phyloP scores from a whole-genome alignment of 768 basidiomycete genomes.

The Melanogaster broomeanus region DNA sequence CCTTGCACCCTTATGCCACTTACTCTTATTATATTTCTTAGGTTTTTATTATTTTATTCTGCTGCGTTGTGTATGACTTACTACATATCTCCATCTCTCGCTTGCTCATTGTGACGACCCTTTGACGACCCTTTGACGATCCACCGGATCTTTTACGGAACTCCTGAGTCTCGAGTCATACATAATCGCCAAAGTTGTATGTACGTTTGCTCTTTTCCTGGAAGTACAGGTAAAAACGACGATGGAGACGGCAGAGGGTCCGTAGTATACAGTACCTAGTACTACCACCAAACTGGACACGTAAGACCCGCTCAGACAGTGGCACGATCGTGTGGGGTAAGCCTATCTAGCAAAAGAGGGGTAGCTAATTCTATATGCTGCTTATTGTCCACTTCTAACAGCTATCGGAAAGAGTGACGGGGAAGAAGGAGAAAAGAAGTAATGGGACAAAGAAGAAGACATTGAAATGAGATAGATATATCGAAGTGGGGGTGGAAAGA shows the following conservation, averaged over 20 bases:
- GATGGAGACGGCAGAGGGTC: too few relatives aligned
- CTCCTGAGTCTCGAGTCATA: too few relatives aligned
- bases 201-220: too few relatives aligned
- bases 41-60: not conserved
- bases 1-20: conserved; percentile 5
- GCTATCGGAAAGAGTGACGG: conserved; percentile 1
- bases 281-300: conserved; percentile 12
- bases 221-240: too few relatives aligned
- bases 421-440: conserved; percentile 1
- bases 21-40: conserved; percentile 10
- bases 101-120: not conserved
- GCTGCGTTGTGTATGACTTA: not conserved
- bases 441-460: not conserved
- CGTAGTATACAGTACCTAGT: too few relatives aligned
- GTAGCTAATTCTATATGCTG: conserved; percentile 19
- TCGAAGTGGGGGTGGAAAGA: not conserved
- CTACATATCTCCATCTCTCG: conserved; percentile 8
- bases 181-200: too few relatives aligned
- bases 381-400: conserved; percentile 13
- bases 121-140: not conserved
- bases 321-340: not conserved
- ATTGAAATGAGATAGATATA: not conserved
- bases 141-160: not conserved
- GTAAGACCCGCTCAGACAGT: conserved; percentile 4
- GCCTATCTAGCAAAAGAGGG: not conserved